Conservation (phyloP, 352 stramenopile species). For the Pythium myriotylum region DNA sequence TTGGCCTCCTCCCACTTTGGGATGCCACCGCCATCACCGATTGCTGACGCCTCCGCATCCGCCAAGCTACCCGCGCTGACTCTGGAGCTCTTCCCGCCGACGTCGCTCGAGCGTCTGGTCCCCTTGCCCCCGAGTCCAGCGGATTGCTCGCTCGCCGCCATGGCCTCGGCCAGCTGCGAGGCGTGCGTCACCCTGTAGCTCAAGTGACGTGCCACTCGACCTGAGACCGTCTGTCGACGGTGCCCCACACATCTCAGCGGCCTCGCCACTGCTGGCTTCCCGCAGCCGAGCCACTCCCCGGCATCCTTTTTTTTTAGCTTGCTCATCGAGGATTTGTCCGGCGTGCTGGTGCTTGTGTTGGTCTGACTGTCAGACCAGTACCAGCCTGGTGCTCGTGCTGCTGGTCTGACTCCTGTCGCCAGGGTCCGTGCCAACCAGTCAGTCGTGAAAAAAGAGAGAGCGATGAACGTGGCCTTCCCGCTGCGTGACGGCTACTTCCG, state of each 20-base stretch:
- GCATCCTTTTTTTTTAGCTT: no score
- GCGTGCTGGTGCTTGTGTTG: neutral
- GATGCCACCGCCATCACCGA: neutral
- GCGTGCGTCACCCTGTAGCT: neutral
- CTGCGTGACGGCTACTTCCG: slow-evolving; percentile 20
- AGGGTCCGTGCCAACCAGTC: neutral
- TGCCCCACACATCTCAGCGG: neutral
- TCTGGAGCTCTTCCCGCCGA: neutral
- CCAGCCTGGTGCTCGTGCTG: neutral
- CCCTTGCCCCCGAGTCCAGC: neutral
- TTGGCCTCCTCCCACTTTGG: neutral
- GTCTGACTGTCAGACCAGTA: neutral
- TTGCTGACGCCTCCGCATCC: neutral
- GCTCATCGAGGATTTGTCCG: neutral
- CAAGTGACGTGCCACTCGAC: neutral
- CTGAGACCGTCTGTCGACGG: neutral
- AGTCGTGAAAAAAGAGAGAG: neutral
- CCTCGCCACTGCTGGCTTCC: neutral
- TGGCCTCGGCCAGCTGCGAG: neutral
- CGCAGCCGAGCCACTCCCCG: neutral
- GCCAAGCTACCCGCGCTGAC: neutral
- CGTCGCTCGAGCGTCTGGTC: neutral
- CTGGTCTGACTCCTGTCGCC: neutral
- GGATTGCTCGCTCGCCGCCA: neutral
- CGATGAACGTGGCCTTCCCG: slow-evolving; percentile 22